Conservation (phyloP, 208 protist species). For the Trypanosoma brucei region DNA sequence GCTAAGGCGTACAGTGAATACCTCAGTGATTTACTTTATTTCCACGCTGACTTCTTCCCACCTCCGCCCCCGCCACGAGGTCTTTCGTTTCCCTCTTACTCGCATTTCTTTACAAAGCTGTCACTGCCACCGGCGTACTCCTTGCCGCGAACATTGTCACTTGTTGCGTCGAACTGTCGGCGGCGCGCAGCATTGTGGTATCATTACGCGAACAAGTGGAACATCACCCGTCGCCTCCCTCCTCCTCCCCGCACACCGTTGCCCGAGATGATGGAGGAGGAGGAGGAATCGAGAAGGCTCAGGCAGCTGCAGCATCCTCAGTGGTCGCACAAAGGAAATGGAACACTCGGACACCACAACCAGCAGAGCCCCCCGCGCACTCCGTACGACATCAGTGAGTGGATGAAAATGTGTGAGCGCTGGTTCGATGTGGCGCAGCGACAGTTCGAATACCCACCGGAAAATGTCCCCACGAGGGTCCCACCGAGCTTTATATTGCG, state of each 20-base stretch:
- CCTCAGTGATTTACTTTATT: constrained; percentile 71
- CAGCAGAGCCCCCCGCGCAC: constrained; percentile 39
- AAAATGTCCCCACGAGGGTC: constrained; percentile 36
- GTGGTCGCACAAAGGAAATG: too few relatives aligned
- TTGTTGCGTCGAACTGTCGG: too few relatives aligned
- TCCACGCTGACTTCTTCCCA: constrained; percentile 79
- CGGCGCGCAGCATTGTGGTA: constrained; percentile 66
- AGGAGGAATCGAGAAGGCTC: constrained; percentile 16
- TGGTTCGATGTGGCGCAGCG: constrained; percentile 60
- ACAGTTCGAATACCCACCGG: constrained; percentile 69
- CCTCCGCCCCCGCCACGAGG: constrained; percentile 63
- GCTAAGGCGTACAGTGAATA: constrained; percentile 57
- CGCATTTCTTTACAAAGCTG: neutral
- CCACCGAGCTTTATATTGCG: constrained; percentile 33
- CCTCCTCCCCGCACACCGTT: constrained; percentile 74
- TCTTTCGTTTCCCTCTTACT: constrained; percentile 12
- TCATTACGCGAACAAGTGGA: constrained; percentile 77
- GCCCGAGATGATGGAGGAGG: constrained; percentile 68
- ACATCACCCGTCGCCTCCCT: constrained; percentile 73
- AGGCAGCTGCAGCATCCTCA: too few relatives aligned
- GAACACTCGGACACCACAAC: neutral
- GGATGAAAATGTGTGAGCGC: constrained; percentile 56
- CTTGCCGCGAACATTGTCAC: too few relatives aligned
- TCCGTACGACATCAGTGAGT: constrained; percentile 66
- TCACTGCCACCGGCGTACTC: neutral